Base-by-base conservation (phyloP, 257 asterid species). In the Gentiana dahurica region DNA sequence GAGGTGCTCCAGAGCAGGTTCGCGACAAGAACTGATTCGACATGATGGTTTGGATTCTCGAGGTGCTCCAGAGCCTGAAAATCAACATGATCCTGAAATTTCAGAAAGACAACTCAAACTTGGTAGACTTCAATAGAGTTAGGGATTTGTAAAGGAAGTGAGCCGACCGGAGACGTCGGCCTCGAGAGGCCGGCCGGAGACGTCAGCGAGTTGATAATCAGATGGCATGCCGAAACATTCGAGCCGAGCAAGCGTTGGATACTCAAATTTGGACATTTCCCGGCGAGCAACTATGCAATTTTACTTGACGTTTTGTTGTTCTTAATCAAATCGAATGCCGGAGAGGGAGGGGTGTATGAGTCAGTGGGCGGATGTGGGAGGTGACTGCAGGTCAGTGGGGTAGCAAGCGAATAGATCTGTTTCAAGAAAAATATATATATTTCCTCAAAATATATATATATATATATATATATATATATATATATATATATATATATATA, bases 31-130 rank as follows among this genome's bases (percentile, higher is more conserved):
- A 81, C 65, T n/a, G 34, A 68, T 55, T 81, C 83, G 12, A 71
- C 59, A 39, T 92, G 98, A 45, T 65, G 57, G n/a, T 92, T 95
- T 24, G 95, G 94, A 65, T 83, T 87, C 58, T 88, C 94, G 4
- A 92, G 71, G 68, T 66, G 81, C 77, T 81, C 87, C 69, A 87
- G 72, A 51, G 89, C 95, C 54, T 74, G 87, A 54, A 92, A 92
- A 64, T 85, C 95, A 73, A 86, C 74, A 65, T 85, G 85, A 55
- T 72, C 92, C 44, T 73, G 52, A 57, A 57, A 57, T 50, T 84
- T 71, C 6, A 66, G 35, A 8, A 37, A 36, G 39, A 54, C n/a
- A 9, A 47, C 52, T n/a, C n/a, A n/a, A n/a, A 38, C 11, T 5
- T 41, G 9, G 2, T 11, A 50, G n/a, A 13, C 4, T 6, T 10